Evolutionary conservation across 345 rosid species (phyloP).

Genomic region (Eucalyptus albens): DNA sequence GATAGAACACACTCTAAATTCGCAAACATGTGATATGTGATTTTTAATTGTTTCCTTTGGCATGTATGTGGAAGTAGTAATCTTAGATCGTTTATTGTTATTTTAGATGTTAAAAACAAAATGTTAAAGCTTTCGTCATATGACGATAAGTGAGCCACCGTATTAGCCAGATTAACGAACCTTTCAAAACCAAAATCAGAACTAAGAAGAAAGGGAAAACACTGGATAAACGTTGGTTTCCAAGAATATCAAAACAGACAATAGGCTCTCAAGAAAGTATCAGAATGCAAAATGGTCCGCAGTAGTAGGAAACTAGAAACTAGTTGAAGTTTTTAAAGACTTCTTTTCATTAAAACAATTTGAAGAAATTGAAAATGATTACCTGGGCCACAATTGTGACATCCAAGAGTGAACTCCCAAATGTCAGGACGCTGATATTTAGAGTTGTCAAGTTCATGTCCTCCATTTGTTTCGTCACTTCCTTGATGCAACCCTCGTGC

Average conservation of each 20-base stretch:
- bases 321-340: background rate
- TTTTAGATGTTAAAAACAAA: background rate
- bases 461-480: constrained; percentile 39
- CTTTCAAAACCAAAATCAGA: background rate
- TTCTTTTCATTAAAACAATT: background rate
- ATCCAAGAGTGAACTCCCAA: constrained; percentile 52
- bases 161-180: background rate
- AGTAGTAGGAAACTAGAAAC: background rate
- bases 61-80: background rate
- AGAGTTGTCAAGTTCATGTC: constrained; percentile 28
- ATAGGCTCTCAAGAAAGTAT: background rate
- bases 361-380: background rate
- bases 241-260: background rate
- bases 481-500: constrained; percentile 24
- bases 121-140: background rate
- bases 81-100: background rate
- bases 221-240: background rate
- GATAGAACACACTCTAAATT: background rate
- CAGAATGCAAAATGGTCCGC: background rate
- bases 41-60: background rate
- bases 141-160: background rate
- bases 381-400: constrained; percentile 59
- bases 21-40: background rate
- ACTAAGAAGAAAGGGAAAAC: background rate
- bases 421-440: constrained; percentile 43